Conservation (phyloP, 148 eudicot genomes). For the Vaccinium myrtillus region DNA sequence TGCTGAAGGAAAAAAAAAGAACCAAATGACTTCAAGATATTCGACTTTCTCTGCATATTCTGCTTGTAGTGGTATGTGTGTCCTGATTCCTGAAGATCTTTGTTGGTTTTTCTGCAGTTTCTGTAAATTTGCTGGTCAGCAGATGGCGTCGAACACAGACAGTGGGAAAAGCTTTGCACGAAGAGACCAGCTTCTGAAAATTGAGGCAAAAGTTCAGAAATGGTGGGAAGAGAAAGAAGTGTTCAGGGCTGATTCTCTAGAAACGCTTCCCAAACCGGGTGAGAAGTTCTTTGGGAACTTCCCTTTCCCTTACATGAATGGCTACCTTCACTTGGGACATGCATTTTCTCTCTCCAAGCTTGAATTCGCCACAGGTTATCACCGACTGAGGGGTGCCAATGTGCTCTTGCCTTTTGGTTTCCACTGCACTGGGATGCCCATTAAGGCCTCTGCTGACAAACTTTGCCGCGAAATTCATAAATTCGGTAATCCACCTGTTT, state of each 20-base stretch:
- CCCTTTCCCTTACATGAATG: slow-evolving; percentile 94
- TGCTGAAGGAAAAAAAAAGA: background rate
- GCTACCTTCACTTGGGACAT: slow-evolving; percentile 83
- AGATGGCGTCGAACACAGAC: slow-evolving; percentile 41
- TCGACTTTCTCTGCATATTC: background rate
- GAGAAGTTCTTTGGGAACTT: slow-evolving; percentile 87
- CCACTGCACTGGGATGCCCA: slow-evolving; percentile 95
- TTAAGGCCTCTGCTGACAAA: slow-evolving; percentile 90
- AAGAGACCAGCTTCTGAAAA: slow-evolving; percentile 67
- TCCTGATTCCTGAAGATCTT: background rate
- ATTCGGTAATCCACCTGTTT: slow-evolving; percentile 77
- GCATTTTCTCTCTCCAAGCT: slow-evolving; percentile 86
- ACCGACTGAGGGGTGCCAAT: slow-evolving; percentile 76
- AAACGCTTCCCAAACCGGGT: slow-evolving; percentile 51
- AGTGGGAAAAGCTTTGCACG: slow-evolving; percentile 65
- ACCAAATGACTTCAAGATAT: background rate
- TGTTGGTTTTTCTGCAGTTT: slow-evolving; percentile 29
- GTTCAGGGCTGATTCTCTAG: slow-evolving; percentile 56
- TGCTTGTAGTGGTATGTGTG: background rate
- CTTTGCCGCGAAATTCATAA: slow-evolving; percentile 60
- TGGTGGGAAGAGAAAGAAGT: slow-evolving; percentile 67
- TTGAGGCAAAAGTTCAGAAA: slow-evolving; percentile 51
- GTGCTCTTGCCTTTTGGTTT: slow-evolving; percentile 86
- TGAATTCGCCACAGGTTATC: slow-evolving; percentile 84
- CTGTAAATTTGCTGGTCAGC: slow-evolving; percentile 30